Evolutionary conservation across 2,329 filamentous ascomycete genomes (phyloP).

Genomic region (Colletotrichum graminicola): DNA sequence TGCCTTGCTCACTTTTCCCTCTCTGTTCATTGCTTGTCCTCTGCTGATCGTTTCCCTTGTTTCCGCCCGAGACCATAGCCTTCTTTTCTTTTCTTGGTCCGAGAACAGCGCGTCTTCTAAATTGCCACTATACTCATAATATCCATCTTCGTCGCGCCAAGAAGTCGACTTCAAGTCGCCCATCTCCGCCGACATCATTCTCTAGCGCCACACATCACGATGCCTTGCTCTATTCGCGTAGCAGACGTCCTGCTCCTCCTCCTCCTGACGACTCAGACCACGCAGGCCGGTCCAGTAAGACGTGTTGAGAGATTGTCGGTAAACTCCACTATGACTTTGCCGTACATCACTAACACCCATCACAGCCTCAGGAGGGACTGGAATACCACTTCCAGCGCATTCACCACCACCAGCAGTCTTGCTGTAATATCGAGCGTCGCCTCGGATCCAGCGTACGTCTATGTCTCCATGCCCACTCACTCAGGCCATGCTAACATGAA

Average conservation of each 20-base stretch:
- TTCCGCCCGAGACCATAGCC: neutral
- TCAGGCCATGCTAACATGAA: conserved; percentile 7
- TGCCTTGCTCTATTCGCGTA: conserved; percentile 26
- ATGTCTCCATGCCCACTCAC: neutral
- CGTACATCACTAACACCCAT: neutral
- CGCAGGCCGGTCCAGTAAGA: conserved; percentile 43
- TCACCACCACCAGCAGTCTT: neutral
- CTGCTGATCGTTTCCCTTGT: conserved; percentile 26
- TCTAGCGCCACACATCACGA: neutral
- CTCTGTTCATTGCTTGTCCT: conserved; percentile 18
- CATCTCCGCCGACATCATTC: neutral
- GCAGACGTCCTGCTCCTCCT: conserved; percentile 37
- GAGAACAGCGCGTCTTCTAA: neutral
- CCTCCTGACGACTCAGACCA: conserved; percentile 35
- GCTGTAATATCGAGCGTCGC: neutral
- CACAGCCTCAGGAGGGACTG: conserved; percentile 20
- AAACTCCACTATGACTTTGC: neutral
- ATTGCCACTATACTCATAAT: conserved; percentile 21
- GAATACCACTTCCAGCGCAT: conserved; percentile 26
- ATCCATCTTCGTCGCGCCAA: conserved; percentile 9
- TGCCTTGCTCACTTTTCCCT: conserved; percentile 4
- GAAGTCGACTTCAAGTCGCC: neutral
- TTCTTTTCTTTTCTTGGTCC: conserved; percentile 18
- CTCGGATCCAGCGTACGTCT: conserved; percentile 22
- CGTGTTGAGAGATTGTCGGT: conserved; percentile 37